A percentile compares a stretch with the other conserved stretches of the same genome.
Conservation (phyloP, 1,284 basidiomycete genomes). For the Boletellus sp. region DNA sequence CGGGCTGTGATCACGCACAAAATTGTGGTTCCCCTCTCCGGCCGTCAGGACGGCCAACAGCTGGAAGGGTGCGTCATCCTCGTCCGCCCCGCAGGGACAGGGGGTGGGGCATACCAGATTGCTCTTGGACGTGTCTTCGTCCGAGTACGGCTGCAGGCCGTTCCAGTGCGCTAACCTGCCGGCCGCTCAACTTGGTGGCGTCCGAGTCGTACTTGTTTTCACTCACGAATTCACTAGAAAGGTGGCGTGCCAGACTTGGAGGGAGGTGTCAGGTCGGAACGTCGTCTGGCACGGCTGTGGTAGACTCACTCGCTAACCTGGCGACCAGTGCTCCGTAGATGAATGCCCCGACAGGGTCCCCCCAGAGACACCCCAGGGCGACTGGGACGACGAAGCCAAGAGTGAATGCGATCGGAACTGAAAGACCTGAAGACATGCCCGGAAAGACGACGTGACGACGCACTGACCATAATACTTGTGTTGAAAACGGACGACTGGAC, state of each 20-base stretch:
- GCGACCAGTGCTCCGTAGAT: not conserved
- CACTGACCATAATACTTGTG: slow-evolving; percentile 63
- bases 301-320: not conserved
- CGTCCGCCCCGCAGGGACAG: not conserved
- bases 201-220: not conserved
- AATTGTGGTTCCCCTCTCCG: not conserved
- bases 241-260: not conserved
- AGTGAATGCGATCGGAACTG: not conserved
- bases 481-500: slow-evolving; percentile 69
- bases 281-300: not conserved
- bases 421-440: not conserved
- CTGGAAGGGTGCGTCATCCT: not conserved
- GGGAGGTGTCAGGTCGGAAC: not conserved
- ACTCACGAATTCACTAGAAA: not conserved
- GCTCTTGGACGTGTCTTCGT: not conserved
- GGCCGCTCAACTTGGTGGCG: not conserved
- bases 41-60: not conserved
- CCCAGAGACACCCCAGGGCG: not conserved
- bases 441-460: not conserved
- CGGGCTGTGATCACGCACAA: not conserved
- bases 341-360: not conserved
- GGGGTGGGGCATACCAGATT: not conserved
- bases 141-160: not conserved
- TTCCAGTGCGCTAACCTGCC: not conserved
- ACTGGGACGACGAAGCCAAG: not conserved